Percentiles rank a stretch among this genome's conserved stretches.
Conservation (phyloP, 371 early-diverging fungal genomes). For the Zychaea mexicana region DNA sequence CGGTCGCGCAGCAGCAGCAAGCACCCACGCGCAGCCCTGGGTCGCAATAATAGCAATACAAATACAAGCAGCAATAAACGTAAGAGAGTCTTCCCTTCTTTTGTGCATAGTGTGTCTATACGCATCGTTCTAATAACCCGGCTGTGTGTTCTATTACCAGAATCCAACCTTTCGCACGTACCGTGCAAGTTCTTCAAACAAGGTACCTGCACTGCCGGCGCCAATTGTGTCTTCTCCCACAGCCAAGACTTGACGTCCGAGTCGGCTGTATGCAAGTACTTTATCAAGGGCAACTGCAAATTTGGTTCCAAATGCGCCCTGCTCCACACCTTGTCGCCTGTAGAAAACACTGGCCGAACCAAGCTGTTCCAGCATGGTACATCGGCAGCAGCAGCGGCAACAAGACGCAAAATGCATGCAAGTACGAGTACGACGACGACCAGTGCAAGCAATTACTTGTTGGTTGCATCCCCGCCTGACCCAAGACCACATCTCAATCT, state of each 20-base stretch:
- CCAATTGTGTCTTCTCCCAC: slow-evolving; percentile 79
- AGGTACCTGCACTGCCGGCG: slow-evolving; percentile 77
- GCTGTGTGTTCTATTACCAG: too few species aligned
- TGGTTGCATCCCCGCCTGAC: slow-evolving; percentile 3
- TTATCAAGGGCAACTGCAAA: slow-evolving; percentile 78
- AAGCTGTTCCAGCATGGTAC: slow-evolving; percentile 54
- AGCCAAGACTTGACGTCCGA: slow-evolving; percentile 61
- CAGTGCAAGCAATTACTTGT: background rate
- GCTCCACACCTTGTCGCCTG: slow-evolving; percentile 48
- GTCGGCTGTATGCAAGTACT: slow-evolving; percentile 73
- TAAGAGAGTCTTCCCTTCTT: background rate
- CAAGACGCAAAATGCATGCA: slow-evolving; percentile 77
- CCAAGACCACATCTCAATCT: slow-evolving; percentile 2
- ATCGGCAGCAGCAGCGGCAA: background rate
- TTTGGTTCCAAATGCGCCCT: slow-evolving; percentile 80
- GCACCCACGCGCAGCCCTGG: background rate
- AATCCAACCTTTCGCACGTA: slow-evolving; percentile 60
- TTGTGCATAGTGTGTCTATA: too few species aligned
- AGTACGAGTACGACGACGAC: slow-evolving; percentile 44
- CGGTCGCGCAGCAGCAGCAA: slow-evolving; percentile 7
- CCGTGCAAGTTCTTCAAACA: slow-evolving; percentile 84
- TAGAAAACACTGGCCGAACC: slow-evolving; percentile 2
- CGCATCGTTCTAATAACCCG: too few species aligned
- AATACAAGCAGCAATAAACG: slow-evolving; percentile 6
- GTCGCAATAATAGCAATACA: background rate